Evolutionary conservation across 495 filamentous ascomycete species (phyloP), one percentile per base, ranked within the genome.

Genomic region (Hypoxylon crocopeplum): DNA sequence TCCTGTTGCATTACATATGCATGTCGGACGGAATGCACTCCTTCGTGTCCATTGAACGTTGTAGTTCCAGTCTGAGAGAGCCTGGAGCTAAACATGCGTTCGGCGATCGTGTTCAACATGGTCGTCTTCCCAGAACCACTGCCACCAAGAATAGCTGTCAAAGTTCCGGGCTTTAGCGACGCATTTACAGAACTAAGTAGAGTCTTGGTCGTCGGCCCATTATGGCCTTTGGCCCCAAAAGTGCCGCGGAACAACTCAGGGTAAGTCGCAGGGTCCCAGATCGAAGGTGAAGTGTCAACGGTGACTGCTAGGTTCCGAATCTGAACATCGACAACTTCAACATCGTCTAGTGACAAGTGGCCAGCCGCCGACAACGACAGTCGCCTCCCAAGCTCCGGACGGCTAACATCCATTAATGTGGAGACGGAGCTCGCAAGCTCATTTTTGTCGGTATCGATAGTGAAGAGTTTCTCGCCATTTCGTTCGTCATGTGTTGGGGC

Each of bases 1-100:
- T 92, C 88, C 45, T 91, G 84, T 63, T 91, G 88, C 85, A 89
- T 88, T 12, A 90, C 85, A 70, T 90, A 91, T 54, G 88, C 85
- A 56, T 84, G 84, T 21, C 84, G 73, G 8, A 86, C 72, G 47
- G 67, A 77, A 10, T 78, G 70, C 13, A 86, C 69, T n/a, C 83
- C 72, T 16, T 75, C 48, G 39, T 72, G 62, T 2, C 75, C 82
- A 64, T 88, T 88, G 65, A 85, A 88, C 0, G 76, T 80, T 0
- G 82, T 80, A 0, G 61, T 62, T 2, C 87, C 87, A 8, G 72
- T 72, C 16, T 79, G 78, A 12, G 77, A 73, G 2, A 88, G 71
- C 30, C 78, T 76, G 10, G 74, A 75, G 27, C 82, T 79, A 7
- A 77, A 69, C 70, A 90, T 83, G 21, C 88, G 81, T 42, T 84